phyloP scores from a whole-genome alignment of 441 rosid genomes.

The Mallotus japonicus region DNA sequence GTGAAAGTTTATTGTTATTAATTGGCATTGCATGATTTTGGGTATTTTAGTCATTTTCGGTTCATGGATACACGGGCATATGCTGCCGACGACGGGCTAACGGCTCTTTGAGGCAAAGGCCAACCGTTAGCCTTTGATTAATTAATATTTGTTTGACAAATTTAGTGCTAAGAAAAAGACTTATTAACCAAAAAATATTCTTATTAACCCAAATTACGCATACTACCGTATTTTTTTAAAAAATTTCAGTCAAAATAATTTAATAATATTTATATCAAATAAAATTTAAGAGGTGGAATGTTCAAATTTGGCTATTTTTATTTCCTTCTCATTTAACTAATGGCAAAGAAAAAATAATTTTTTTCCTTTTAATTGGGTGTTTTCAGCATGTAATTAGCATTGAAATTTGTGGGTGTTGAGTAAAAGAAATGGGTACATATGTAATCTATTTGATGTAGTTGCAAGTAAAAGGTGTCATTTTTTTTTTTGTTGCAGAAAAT shows the following conservation, averaged over 20 bases:
- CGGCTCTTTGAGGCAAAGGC: neutral
- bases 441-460: neutral
- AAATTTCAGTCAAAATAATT: no score
- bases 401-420: neutral
- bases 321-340: no score
- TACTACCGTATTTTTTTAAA: neutral
- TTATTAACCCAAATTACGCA: neutral
- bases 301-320: no score
- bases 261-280: no score
- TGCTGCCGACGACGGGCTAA: no score
- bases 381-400: neutral
- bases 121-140: neutral
- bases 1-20: no score
- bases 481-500: neutral
- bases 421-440: neutral
- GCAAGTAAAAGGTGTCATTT: neutral
- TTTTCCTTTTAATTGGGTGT: no score
- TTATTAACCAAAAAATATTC: neutral
- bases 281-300: no score
- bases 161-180: constrained; percentile 1
- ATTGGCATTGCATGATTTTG: neutral
- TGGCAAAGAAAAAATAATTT: no score
- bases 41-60: neutral
- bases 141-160: neutral
- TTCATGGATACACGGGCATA: no score